A percentile compares a stretch with the other conserved stretches of the same genome.
Evolutionary conservation across 345 rosid genomes (phyloP).

Genomic region (Abelmoschus esculentus): DNA sequence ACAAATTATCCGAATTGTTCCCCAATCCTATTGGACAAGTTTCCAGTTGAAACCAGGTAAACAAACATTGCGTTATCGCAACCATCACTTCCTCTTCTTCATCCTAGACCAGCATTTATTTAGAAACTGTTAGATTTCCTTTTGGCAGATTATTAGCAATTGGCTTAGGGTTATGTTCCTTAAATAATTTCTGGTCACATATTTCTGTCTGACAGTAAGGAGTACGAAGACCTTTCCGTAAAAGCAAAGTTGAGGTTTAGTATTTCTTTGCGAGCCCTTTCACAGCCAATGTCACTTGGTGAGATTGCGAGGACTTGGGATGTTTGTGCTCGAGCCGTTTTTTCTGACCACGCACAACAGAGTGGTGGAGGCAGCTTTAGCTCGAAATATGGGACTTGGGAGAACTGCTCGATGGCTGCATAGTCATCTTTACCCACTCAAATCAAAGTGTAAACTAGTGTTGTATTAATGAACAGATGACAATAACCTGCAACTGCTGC

Average conservation of each 20-base stretch:
- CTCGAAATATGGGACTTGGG: neutral
- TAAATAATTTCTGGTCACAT: neutral
- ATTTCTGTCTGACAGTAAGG: neutral
- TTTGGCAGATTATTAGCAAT: neutral
- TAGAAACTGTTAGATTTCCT: neutral
- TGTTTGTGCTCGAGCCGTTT: neutral
- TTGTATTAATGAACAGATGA: neutral
- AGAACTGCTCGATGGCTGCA: neutral
- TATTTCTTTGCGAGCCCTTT: neutral
- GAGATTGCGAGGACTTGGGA: neutral
- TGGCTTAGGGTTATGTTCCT: neutral
- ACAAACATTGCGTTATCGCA: neutral
- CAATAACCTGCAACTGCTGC: neutral
- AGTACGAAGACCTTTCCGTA: neutral
- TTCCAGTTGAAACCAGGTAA: slow-evolving; percentile 51
- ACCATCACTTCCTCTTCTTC: neutral
- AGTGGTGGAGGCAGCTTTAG: neutral
- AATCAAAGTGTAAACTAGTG: neutral
- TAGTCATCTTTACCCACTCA: neutral
- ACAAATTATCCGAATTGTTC: slow-evolving; percentile 75
- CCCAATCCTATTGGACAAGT: slow-evolving; percentile 57
- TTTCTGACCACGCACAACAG: neutral
- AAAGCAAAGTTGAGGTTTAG: neutral
- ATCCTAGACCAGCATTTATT: neutral
- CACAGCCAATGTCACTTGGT: neutral